phyloP scores from a whole-genome alignment of 2,329 filamentous ascomycete species.

The Metarhizium anisopliae region DNA sequence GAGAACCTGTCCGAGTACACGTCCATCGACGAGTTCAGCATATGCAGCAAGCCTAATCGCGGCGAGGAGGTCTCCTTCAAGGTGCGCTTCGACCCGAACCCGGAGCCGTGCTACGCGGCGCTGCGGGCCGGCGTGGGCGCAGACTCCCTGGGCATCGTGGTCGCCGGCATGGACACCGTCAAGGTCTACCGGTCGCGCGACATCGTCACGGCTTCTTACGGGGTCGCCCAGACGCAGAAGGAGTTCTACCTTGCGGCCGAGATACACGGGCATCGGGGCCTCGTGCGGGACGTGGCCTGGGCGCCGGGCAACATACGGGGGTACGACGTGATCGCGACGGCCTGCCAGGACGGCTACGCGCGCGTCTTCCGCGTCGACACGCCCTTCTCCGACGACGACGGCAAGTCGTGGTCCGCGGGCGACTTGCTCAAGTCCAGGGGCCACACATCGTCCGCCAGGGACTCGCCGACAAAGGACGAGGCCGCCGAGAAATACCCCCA shows the following conservation, averaged over 20 bases:
- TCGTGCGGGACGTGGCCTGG: slow-evolving; percentile 88
- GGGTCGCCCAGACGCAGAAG: slow-evolving; percentile 48
- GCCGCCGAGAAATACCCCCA: slow-evolving; percentile 24
- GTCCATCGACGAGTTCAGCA: slow-evolving; percentile 65
- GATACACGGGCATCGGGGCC: slow-evolving; percentile 60
- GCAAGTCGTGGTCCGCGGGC: slow-evolving; percentile 38
- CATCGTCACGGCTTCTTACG: slow-evolving; percentile 41
- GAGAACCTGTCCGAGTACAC: slow-evolving; percentile 73
- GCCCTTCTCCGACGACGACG: slow-evolving; percentile 36
- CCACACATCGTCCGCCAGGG: slow-evolving; percentile 12
- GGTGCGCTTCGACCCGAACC: slow-evolving; percentile 82
- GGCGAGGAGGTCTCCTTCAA: slow-evolving; percentile 84
- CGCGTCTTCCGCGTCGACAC: slow-evolving; percentile 79
- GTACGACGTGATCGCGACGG: slow-evolving; percentile 83
- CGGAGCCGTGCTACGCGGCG: slow-evolving; percentile 68
- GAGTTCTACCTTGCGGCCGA: slow-evolving; percentile 81
- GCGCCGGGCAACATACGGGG: slow-evolving; percentile 84
- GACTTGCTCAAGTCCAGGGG: slow-evolving; percentile 31
- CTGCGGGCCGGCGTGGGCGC: slow-evolving; percentile 72
- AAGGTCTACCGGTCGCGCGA: slow-evolving; percentile 72
- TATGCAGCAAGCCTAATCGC: slow-evolving; percentile 60
- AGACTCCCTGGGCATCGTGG: slow-evolving; percentile 72
- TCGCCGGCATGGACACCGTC: slow-evolving; percentile 77
- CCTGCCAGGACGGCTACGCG: slow-evolving; percentile 84
- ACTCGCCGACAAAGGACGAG: slow-evolving; percentile 21